Evolutionary conservation across 1,284 basidiomycete genomes (phyloP), one percentile per base, ranked within the genome.

Genomic region (Leccinum fallax): DNA sequence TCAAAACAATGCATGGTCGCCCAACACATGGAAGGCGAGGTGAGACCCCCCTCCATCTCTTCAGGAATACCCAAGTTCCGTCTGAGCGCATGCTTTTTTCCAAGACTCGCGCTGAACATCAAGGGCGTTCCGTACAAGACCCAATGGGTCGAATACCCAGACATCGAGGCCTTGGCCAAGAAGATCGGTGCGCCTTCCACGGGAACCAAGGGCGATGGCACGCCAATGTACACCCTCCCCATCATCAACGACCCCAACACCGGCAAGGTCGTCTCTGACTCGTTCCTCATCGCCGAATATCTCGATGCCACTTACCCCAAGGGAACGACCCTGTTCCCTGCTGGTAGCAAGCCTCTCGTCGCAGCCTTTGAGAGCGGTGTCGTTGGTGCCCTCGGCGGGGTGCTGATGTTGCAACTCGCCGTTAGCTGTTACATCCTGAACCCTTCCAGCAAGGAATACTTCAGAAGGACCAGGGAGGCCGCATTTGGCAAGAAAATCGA

Each of bases 91-190:
- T 16, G 24, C 21, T 30, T 30, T 19, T 13, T 5, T 6, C 40
- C 15, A 59, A 81, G 79, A 63, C 72, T 74, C 30, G 69, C 73
- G 5, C 67, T 80, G 15, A 79, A 79, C 59, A 76, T 75, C 68
- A 81, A 81, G 64, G 69, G 70, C 8, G 38, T 81, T 46, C 69
- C 77, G 9, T 70, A 80, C 68, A 73, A 69, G 61, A 80, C 79
- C 10, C 69, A 70, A 53, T 80, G 77, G 76, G 65, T 81, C 16
- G 73, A 77, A 51, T 77, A 68, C 62, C 75, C 78, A 10, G 76
- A 79, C 65, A 76, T 81, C 38, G 74, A 71, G 26, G 53, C 67
- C 3, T 63, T 72, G 16, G 70, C 74, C 24, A 67, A 70, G 38
- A 65, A 65, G 54, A 67, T 80, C 30, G 71, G 73, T 2, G 77